Percentiles rank a stretch among this genome's conserved stretches.
Evolutionary conservation across 1,139 yeast species (phyloP).

Genomic region (Taiozyma sp.): DNA sequence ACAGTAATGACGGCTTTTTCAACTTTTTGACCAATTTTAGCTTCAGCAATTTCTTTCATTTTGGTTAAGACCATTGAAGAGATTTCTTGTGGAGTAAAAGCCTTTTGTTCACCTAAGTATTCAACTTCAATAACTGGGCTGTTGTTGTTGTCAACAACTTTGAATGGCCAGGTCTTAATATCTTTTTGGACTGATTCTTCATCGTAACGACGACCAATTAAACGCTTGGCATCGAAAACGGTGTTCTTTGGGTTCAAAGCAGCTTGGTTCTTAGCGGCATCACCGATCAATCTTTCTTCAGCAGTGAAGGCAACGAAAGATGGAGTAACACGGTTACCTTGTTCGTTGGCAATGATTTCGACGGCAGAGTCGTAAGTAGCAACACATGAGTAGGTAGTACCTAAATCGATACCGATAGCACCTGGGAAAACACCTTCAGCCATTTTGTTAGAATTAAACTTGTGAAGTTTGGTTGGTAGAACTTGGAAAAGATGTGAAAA

Average conservation of each 20-base stretch:
- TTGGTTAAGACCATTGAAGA: constrained; percentile 94
- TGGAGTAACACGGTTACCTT: constrained; percentile 99
- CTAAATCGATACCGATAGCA: constrained; percentile 99
- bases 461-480: constrained; percentile 2
- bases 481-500: constrained; percentile 6
- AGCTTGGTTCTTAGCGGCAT: constrained; percentile 98
- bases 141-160: constrained; percentile 80
- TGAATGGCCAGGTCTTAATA: constrained; percentile 97
- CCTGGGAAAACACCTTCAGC: constrained; percentile 99
- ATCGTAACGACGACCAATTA: constrained; percentile 91
- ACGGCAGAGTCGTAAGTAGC: constrained; percentile 90
- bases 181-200: constrained; percentile 93
- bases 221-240: constrained; percentile 97
- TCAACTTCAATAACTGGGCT: constrained; percentile 91
- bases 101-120: constrained; percentile 87
- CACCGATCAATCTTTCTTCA: constrained; percentile 96
- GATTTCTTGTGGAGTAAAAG: constrained; percentile 95
- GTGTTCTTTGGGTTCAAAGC: constrained; percentile 96
- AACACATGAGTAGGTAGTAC: constrained; percentile 96
- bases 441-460: constrained; percentile 39
- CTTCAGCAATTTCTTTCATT: constrained; percentile 98
- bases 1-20: constrained; percentile 95
- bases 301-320: constrained; percentile 97
- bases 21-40: constrained; percentile 88
- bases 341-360: constrained; percentile 98